phyloP scores from a whole-genome alignment of 306 rosid genomes.

The Prunus mira region DNA sequence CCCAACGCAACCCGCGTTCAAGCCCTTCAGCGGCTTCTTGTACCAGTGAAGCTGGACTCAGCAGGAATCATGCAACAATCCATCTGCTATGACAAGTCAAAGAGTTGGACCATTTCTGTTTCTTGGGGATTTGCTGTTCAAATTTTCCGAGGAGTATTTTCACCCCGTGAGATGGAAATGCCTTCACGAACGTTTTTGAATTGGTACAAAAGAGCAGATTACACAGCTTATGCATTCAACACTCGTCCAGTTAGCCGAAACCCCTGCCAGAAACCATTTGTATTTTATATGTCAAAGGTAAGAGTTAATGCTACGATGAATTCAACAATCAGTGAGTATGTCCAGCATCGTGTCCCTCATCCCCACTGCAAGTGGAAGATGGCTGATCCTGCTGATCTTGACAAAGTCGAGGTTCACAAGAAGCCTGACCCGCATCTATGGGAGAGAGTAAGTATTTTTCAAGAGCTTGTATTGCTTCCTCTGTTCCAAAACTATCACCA shows the following conservation, averaged over 20 bases:
- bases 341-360: constrained; percentile 52
- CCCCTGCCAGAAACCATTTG: constrained; percentile 89
- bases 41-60: constrained; percentile 76
- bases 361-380: constrained; percentile 83
- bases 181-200: constrained; percentile 91
- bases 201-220: constrained; percentile 91
- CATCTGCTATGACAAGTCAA: constrained; percentile 68
- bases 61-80: constrained; percentile 93
- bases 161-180: constrained; percentile 91
- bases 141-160: constrained; percentile 73
- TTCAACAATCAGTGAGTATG: constrained; percentile 54
- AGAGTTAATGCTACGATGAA: constrained; percentile 34
- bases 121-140: constrained; percentile 97
- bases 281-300: constrained; percentile 68
- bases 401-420: constrained; percentile 59
- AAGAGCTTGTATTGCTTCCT: not conserved
- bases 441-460: constrained; percentile 66
- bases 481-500: not conserved
- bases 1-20: constrained; percentile 63
- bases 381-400: constrained; percentile 57
- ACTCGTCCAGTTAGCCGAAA: constrained; percentile 87
- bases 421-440: constrained; percentile 75
- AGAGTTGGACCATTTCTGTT: constrained; percentile 76
- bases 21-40: constrained; percentile 63
- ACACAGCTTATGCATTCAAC: constrained; percentile 94